Conservation (phyloP, 108 stramenopile species). For the Stephanodiscus triporus region DNA sequence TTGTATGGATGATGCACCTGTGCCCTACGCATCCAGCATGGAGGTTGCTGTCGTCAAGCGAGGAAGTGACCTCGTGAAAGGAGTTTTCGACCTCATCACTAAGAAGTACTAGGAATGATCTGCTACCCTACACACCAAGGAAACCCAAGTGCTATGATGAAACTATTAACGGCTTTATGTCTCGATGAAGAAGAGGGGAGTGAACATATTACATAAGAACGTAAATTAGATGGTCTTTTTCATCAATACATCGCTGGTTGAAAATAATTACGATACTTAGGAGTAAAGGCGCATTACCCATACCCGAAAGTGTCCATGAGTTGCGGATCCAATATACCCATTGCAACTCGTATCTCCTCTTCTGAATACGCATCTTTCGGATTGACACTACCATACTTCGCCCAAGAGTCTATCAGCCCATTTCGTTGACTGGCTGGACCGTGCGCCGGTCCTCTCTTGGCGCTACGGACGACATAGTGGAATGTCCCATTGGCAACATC, state of each 20-base stretch:
- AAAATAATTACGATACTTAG: neutral
- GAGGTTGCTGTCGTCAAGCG: conserved; percentile 96
- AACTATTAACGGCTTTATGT: neutral
- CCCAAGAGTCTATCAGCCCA: conserved; percentile 78
- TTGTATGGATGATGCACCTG: conserved; percentile 98
- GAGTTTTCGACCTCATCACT: conserved; percentile 83
- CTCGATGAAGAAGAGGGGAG: neutral
- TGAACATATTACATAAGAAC: conserved; percentile 4
- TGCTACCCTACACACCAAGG: neutral
- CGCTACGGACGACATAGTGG: conserved; percentile 65
- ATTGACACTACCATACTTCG: conserved; percentile 44
- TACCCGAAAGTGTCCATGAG: conserved; percentile 37
- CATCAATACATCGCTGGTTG: neutral
- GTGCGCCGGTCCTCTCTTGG: conserved; percentile 78
- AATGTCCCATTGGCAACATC: conserved; percentile 54
- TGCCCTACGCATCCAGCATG: conserved; percentile 96
- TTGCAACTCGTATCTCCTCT: conserved; percentile 37
- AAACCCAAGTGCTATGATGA: neutral
- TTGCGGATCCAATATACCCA: conserved; percentile 48
- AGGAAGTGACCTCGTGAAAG: conserved; percentile 86
- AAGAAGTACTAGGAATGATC: conserved; percentile 53
- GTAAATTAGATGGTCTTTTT: conserved; percentile 1
- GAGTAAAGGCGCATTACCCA: neutral
- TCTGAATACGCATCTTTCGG: conserved; percentile 40
- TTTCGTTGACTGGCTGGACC: conserved; percentile 58